phyloP scores from a whole-genome alignment of 176 grass and related monocot genomes.

The Aegilops umbellulata region DNA sequence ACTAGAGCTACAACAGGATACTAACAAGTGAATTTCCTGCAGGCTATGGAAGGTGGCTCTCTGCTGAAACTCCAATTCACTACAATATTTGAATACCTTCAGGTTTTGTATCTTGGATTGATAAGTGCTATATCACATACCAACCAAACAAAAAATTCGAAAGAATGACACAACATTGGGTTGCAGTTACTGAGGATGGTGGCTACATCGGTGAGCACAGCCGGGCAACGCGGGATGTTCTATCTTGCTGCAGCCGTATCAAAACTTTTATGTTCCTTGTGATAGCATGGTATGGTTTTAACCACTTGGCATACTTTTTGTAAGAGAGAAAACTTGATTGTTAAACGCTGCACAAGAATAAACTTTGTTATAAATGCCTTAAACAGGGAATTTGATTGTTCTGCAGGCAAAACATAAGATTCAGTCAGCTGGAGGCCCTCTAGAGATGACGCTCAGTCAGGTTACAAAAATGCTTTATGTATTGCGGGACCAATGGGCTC shows the following conservation, averaged over 20 bases:
- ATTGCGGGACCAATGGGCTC: conserved; percentile 71
- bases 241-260: conserved; percentile 93
- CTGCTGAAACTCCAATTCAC: conserved; percentile 96
- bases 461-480: conserved; percentile 87
- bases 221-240: conserved; percentile 65
- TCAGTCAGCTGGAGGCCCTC: conserved; percentile 75
- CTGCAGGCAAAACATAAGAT: conserved; percentile 92
- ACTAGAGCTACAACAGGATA: background rate
- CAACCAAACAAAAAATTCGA: background rate
- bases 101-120: conserved; percentile 42
- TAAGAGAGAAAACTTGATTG: background rate
- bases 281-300: conserved; percentile 72
- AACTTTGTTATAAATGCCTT: background rate
- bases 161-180: background rate
- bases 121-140: background rate
- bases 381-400: background rate
- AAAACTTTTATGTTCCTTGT: conserved; percentile 95
- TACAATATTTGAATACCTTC: conserved; percentile 96
- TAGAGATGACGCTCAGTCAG: conserved; percentile 81
- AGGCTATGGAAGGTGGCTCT: conserved; percentile 69
- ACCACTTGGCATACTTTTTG: background rate
- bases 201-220: conserved; percentile 63
- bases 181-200: conserved; percentile 77
- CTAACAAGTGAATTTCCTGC: conserved; percentile 37
- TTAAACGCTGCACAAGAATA: background rate